These are phyloP conservation scores for Tuctoria greenei DNA, from an alignment of 176 grass and related monocot species.

Conservation along the genomic window DNA sequence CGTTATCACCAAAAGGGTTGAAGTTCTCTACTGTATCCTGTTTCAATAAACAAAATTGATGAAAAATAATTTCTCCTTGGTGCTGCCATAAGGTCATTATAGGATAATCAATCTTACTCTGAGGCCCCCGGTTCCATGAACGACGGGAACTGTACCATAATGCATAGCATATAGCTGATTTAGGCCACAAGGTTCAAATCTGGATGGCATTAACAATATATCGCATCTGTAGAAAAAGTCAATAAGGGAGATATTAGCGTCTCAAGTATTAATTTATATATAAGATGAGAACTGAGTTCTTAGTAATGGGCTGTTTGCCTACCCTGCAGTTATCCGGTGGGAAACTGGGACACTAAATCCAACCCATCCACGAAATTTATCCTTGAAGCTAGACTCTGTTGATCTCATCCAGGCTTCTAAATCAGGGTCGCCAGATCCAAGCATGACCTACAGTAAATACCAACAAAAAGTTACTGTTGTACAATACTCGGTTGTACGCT, in stretches of 20 bases:
- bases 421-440: conserved; percentile 81
- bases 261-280: conserved; percentile 3
- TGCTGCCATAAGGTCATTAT: neutral
- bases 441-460: conserved; percentile 68
- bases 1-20: conserved; percentile 71
- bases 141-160: conserved; percentile 92
- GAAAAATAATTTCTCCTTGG: conserved; percentile 7
- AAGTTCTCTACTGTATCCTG: conserved; percentile 95
- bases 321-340: conserved; percentile 93
- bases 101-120: conserved; percentile 61
- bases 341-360: conserved; percentile 95
- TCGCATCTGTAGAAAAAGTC: conserved; percentile 63
- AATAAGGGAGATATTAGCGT: conserved; percentile 21
- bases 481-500: neutral
- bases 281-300: conserved; percentile 16
- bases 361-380: conserved; percentile 98
- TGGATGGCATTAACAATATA: conserved; percentile 95
- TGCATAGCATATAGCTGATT: conserved; percentile 98
- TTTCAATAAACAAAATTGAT: conserved; percentile 37
- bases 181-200: conserved; percentile 95
- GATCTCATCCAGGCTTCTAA: conserved; percentile 94
- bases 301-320: conserved; percentile 21
- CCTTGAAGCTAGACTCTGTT: conserved; percentile 58
- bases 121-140: conserved; percentile 89
- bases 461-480: conserved; percentile 1